Base-by-base conservation (phyloP, 495 filamentous ascomycete genomes). In the Penicillium canariense region DNA sequence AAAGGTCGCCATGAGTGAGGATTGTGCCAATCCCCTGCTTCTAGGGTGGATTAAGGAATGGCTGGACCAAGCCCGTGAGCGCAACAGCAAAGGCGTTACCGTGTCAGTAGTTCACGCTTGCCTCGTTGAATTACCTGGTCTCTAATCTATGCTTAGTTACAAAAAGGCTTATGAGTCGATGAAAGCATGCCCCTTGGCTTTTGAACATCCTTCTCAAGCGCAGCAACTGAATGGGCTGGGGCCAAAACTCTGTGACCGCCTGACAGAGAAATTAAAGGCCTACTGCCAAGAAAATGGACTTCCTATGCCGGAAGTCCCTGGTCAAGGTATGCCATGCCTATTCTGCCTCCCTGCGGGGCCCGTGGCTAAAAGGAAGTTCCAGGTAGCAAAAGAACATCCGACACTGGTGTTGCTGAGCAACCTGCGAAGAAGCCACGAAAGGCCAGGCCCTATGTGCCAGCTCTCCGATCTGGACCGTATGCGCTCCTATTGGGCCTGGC, bases 101-200 rank as follows among this genome's bases (percentile, higher is more conserved):
- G 82, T 82, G 68, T 84, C 22, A 26, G 77, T 69, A 52, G 6
- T 52, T 34, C 46, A 35, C 46, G 32, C 22, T 14, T 45, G 15
- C 22, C 39, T 20, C 15, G 40, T 22, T 35, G n/a, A 23, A 20
- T 11, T 31, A 28, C 28, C 43, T n/a, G 8, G n/a, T 50, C n/a
- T 48, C 62, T 63, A 30, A 66, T 45, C 17, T 32, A 6, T 30
- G 48, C 10, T 9, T 28, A 83, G 81, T 0, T 93, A 91, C 70
- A 90, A 87, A 62, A 87, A 86, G 51, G 90, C 90, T 1, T 91
- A 91, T 61, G 82, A 89, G 45, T 88, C 89, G 10, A 82, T 95
- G 71, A 91, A 87, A 73, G 80, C 81, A 22, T 94, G 89, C 55
- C 90, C 90, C 0, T 68, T 91, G 40, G 70, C 75, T 4, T 90